Percentiles rank a stretch among this genome's conserved stretches.
Conservation (phyloP, 441 rosid species). For the Aleurites moluccanus region DNA sequence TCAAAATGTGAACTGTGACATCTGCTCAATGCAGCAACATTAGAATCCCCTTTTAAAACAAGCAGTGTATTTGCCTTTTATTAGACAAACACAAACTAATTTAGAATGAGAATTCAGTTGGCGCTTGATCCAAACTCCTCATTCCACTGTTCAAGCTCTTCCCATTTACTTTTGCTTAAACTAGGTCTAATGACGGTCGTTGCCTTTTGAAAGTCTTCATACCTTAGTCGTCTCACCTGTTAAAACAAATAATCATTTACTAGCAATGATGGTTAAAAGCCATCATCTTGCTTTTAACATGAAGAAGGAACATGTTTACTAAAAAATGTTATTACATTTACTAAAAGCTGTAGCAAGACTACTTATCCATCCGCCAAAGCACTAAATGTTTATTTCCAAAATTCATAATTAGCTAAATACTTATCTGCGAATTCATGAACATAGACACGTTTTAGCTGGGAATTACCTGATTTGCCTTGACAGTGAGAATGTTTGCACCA, state of each 20-base stretch:
- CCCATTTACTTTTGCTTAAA: conserved; percentile 85
- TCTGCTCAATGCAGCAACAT: neutral
- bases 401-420: neutral
- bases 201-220: conserved; percentile 74
- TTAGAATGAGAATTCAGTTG: conserved; percentile 30
- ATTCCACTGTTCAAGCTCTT: conserved; percentile 91
- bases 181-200: conserved; percentile 88
- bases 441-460: conserved; percentile 8
- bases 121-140: conserved; percentile 66
- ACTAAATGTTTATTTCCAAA: too few relatives aligned
- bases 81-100: neutral
- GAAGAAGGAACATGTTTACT: neutral
- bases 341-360: too few relatives aligned
- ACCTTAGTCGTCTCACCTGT: conserved; percentile 79
- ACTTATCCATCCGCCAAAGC: neutral
- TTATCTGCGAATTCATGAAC: neutral
- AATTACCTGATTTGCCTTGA: conserved; percentile 80
- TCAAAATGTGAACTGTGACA: neutral
- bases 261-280: neutral
- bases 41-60: neutral
- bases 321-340: neutral
- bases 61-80: neutral
- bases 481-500: conserved; percentile 71
- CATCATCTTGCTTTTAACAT: neutral
- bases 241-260: conserved; percentile 5